Evolutionary conservation across 2,329 filamentous ascomycete species (phyloP), one percentile per base, ranked within the genome.

Genomic region (Botrytis sinoallii): DNA sequence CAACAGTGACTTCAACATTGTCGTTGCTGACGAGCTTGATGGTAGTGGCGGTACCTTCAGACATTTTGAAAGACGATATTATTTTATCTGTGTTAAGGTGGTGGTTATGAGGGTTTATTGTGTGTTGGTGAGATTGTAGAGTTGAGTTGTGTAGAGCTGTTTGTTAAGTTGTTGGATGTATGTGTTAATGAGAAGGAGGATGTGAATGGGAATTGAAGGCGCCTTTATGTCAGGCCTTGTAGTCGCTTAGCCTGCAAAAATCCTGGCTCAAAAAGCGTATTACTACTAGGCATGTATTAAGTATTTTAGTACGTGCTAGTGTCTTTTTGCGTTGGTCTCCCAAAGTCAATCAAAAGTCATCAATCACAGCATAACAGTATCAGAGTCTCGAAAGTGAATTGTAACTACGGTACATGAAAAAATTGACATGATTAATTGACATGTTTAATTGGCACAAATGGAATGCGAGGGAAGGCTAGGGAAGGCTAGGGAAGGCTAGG

Each of bases 21-120:
- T 88, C 86, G 68, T 86, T 87, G 81, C 84, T 85, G 77, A 84
- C 80, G 29, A 88, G 82, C 67, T 81, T 86, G 74, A 88, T 84
- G 32, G 72, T 77, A 42, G 63, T 70, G 20, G 60, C n/a, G 29
- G 72, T 72, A 52, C 79, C 79, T 25, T 81, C 82, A 72, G 82
- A 82, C 77, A 83, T 82, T 71, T 78, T 81, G 70, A 77, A 68
- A 42, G 40, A 29, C 46, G 32, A 12, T 46, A 42, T 61, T 57
- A 48, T 57, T 57, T 35, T 25, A 35, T 61, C 29, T 52, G 46
- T 18, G 14, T 60, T 48, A 20, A 38, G 6, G 2, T 29, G 29
- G 20, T 48, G n/a, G 52, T 32, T 16, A 1, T 18, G 52, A 4
- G 3, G 29, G 0, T 18, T 29, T n/a, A 2, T 55, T 8, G 5